A percentile compares a stretch with the other conserved stretches of the same genome.
Conservation (phyloP, 805 yeast species). For the Nakazawaea ernobii region DNA sequence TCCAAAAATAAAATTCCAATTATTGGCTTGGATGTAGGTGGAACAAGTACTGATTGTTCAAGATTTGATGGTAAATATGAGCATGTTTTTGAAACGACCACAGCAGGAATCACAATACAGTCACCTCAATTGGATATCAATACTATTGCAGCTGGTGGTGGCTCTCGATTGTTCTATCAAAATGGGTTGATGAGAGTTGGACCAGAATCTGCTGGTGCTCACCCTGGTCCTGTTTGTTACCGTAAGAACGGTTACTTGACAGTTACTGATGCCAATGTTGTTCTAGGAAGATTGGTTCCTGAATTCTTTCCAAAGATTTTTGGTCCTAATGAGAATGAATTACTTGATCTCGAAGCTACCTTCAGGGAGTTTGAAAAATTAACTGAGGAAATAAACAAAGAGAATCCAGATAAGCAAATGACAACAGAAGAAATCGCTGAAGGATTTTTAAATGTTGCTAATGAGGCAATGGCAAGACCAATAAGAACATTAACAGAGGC, state of each 20-base stretch:
- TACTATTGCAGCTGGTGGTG: conserved; percentile 86
- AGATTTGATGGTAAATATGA: conserved; percentile 65
- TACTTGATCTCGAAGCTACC: conserved; percentile 55
- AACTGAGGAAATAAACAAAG: conserved; percentile 50
- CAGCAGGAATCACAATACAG: conserved; percentile 79
- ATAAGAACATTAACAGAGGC: conserved; percentile 81
- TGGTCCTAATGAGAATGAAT: conserved; percentile 73
- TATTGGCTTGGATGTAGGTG: conserved; percentile 88
- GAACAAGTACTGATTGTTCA: conserved; percentile 83
- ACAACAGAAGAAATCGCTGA: conserved; percentile 66
- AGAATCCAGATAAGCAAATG: conserved; percentile 36
- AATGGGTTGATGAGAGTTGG: conserved; percentile 78
- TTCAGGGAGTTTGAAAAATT: conserved; percentile 44
- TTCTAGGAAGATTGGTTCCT: conserved; percentile 66
- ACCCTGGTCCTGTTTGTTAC: conserved; percentile 88
- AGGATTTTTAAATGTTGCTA: conserved; percentile 80
- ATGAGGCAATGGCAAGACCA: conserved; percentile 88
- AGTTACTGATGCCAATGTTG: conserved; percentile 78
- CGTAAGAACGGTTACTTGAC: conserved; percentile 81
- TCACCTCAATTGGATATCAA: conserved; percentile 80
- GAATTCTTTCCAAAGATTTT: conserved; percentile 76
- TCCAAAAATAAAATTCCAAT: conserved; percentile 50
- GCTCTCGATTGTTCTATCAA: conserved; percentile 60
- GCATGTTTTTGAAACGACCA: conserved; percentile 76
- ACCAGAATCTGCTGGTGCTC: conserved; percentile 82